A percentile compares a stretch with the other conserved stretches of the same genome.
phyloP scores from a whole-genome alignment of 805 yeast genomes.

The Cyberlindnera suaveolens region DNA sequence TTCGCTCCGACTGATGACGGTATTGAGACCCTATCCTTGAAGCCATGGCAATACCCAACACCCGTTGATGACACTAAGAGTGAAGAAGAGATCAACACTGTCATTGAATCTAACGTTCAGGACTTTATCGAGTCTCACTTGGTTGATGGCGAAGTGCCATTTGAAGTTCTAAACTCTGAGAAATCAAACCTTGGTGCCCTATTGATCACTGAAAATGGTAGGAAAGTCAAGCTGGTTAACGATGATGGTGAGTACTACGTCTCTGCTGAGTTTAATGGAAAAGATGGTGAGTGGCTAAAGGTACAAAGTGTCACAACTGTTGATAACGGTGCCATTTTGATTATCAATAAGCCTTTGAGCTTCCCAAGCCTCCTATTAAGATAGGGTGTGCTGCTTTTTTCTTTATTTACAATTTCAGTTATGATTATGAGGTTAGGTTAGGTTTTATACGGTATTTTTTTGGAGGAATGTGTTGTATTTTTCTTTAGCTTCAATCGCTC shows the following conservation, averaged over 20 bases:
- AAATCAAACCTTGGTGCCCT: conserved; percentile 23
- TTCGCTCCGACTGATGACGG: conserved; percentile 72
- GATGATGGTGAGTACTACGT: conserved; percentile 30
- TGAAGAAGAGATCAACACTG: conserved; percentile 41
- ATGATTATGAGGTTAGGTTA: neutral
- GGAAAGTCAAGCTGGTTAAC: conserved; percentile 31
- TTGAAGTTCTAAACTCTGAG: conserved; percentile 12
- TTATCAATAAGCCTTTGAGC: conserved; percentile 28
- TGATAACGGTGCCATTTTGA: conserved; percentile 41
- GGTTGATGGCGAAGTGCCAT: conserved; percentile 29
- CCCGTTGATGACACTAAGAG: conserved; percentile 32
- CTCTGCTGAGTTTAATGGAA: conserved; percentile 24
- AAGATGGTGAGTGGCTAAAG: conserved; percentile 29
- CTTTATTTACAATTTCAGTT: conserved; percentile 1
- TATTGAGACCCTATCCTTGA: conserved; percentile 39
- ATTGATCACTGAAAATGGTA: conserved; percentile 29
- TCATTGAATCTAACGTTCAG: conserved; percentile 44
- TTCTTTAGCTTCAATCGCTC: neutral
- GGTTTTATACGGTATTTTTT: too few relatives aligned
- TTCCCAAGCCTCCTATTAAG: neutral
- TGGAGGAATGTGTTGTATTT: neutral
- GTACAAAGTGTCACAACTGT: conserved; percentile 31
- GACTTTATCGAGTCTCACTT: conserved; percentile 61
- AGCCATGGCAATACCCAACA: conserved; percentile 83
- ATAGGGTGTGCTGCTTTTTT: conserved; percentile 1